Percentiles rank a stretch among this genome's conserved stretches.
Evolutionary conservation across 352 stramenopile species (phyloP).

Genomic region (Pythium volutum): DNA sequence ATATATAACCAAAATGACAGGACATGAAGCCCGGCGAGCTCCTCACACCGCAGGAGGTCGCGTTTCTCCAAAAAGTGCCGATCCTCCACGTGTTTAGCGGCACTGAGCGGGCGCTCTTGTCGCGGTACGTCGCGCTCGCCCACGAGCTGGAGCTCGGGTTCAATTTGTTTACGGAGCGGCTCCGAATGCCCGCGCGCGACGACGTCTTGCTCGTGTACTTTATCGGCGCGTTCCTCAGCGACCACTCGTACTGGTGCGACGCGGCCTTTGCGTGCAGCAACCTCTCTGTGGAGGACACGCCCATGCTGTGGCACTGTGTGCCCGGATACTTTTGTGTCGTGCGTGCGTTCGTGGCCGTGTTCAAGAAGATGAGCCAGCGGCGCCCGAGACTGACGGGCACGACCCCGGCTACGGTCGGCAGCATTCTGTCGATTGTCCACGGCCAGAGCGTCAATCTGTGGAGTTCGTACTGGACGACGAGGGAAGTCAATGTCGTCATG

Average conservation of each 20-base stretch:
- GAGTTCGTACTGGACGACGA: conserved; percentile 70
- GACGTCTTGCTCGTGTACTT: conserved; percentile 70
- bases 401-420: conserved; percentile 37
- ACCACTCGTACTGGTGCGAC: conserved; percentile 60
- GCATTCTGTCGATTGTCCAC: conserved; percentile 61
- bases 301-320: conserved; percentile 73
- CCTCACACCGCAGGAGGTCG: conserved; percentile 17
- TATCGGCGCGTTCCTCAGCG: conserved; percentile 58
- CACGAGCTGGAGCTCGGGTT: conserved; percentile 54
- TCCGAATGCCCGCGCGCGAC: conserved; percentile 52
- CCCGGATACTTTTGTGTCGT: conserved; percentile 75
- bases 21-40: conserved; percentile 15
- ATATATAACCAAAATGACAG: neutral
- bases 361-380: conserved; percentile 76
- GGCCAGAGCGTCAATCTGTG: conserved; percentile 55
- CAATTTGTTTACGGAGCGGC: conserved; percentile 50
- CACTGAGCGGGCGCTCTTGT: conserved; percentile 46
- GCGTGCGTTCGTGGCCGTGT: conserved; percentile 62
- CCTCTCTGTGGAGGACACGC: neutral
- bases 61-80: conserved; percentile 35
- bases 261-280: conserved; percentile 4
- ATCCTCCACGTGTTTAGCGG: conserved; percentile 46
- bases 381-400: conserved; percentile 40
- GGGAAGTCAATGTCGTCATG: conserved; percentile 36
- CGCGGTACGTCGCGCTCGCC: conserved; percentile 28